Evolutionary conservation across 179 eudicot genomes (phyloP), one percentile per base, ranked within the genome.

Genomic region (Spergularia azorica): DNA sequence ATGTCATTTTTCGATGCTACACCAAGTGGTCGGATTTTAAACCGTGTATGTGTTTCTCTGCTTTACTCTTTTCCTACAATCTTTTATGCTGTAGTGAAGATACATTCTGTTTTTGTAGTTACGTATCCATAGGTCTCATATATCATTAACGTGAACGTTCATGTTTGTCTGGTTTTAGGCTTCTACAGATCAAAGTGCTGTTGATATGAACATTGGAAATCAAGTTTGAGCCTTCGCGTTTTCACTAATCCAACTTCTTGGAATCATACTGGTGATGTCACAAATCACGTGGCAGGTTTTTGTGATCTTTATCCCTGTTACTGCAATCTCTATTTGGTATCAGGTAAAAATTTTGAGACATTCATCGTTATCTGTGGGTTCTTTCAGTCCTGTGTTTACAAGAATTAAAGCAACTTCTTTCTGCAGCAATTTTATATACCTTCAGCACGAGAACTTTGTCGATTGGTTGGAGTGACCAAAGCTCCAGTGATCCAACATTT

Each of bases 401-500:
- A 26, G 9, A 52, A 20, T 54, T 20, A 15, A 2, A 13, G 15
- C 4, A 18, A 26, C 36, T 7, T 3, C n/a, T 32, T 36, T 39
- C 54, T 17, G 8, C 72, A 76, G 78, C 63, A 76, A 76, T 76
- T 17, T 57, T 81, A 89, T 73, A 79, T 88, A 60, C 80, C 97
- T 52, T 91, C 97, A 41, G 83, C 95, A 81, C 89, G 72, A 66
- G 78, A 92, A 84, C 84, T 92, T 15, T 76, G 85, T 17, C 83
- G 91, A 59, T 64, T 92, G 67, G 80, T 71, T 72, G 93, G 95
- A 55, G 88, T n/a, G n/a, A 79, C 82, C 74, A 85, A 88, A 87
- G 95, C 93, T 79, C 97, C 93, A 17, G 87, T 90, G 1, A 88
- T 92, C 82, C 95, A 92, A 26, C 93, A 88, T 81, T 95, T 51